Percentiles rank a stretch among this genome's conserved stretches.
phyloP scores from a whole-genome alignment of 768 basidiomycete genomes.

The Glaciozyma martinii region DNA sequence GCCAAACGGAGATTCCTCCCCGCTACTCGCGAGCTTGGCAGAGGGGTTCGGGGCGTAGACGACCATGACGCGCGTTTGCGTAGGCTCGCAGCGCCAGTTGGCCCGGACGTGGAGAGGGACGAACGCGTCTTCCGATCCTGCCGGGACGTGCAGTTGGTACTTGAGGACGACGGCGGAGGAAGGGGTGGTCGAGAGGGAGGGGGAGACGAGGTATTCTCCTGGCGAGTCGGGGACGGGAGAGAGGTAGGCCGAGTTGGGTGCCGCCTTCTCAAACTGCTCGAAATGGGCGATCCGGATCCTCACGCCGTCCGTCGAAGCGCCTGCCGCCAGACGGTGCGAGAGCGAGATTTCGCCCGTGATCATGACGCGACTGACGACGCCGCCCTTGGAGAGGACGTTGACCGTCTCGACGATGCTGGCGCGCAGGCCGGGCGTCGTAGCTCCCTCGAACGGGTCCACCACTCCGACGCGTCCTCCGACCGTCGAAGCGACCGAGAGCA shows the following conservation, averaged over 20 bases:
- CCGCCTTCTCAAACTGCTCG: slow-evolving; percentile 43
- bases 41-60: slow-evolving; percentile 36
- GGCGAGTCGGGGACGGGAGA: slow-evolving; percentile 27
- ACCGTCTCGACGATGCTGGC: slow-evolving; percentile 42
- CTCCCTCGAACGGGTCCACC: slow-evolving; percentile 26
- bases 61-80: slow-evolving; percentile 41
- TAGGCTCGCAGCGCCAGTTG: slow-evolving; percentile 41
- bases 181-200: slow-evolving; percentile 27
- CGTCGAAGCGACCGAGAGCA: slow-evolving; percentile 27
- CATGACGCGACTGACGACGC: slow-evolving; percentile 38
- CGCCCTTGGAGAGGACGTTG: slow-evolving; percentile 40
- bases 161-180: slow-evolving; percentile 39
- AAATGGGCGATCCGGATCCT: slow-evolving; percentile 39
- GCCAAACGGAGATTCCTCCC: slow-evolving; percentile 29
- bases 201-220: slow-evolving; percentile 40
- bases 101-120: slow-evolving; percentile 40
- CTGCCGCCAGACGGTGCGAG: slow-evolving; percentile 18
- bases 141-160: slow-evolving; percentile 40
- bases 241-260: slow-evolving; percentile 42
- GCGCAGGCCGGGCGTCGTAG: slow-evolving; percentile 36
- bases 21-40: slow-evolving; percentile 12
- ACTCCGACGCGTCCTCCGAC: slow-evolving; percentile 4
- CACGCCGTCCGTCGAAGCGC: slow-evolving; percentile 19
- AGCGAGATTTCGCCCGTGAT: slow-evolving; percentile 43
- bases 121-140: slow-evolving; percentile 3